Conservation (phyloP, 2,329 filamentous ascomycete species). For the Xylariaceae sp. region DNA sequence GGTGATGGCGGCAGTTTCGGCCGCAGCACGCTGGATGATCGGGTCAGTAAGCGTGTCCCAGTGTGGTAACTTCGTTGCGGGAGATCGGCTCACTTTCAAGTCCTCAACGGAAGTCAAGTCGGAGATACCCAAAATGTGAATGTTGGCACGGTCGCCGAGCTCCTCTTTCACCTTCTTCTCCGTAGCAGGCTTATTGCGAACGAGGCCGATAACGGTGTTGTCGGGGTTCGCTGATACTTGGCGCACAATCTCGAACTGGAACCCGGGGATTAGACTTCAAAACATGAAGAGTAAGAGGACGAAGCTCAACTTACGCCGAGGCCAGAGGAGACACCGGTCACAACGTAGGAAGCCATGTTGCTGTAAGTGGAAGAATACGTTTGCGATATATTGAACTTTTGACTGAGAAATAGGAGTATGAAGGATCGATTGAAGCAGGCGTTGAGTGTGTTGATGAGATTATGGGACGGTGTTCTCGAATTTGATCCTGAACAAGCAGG, state of each 20-base stretch:
- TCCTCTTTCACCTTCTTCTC: conserved; percentile 3
- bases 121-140: not conserved
- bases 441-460: not conserved
- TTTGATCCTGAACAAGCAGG: too few relatives aligned
- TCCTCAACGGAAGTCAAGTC: not conserved
- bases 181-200: not conserved
- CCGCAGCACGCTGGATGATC: not conserved
- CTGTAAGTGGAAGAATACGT: not conserved
- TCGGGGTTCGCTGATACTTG: not conserved
- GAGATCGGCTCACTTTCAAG: not conserved
- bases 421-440: not conserved
- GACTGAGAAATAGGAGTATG: not conserved
- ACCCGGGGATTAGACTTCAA: not conserved
- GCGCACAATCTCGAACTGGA: conserved; percentile 6
- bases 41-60: not conserved
- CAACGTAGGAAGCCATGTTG: conserved; percentile 10
- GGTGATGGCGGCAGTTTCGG: not conserved
- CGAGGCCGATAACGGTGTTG: conserved; percentile 7
- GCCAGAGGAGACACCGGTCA: conserved; percentile 16
- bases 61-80: not conserved
- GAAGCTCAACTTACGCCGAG: conserved; percentile 4
- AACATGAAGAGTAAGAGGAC: not conserved
- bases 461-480: too few relatives aligned
- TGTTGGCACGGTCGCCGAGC: not conserved
- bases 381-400: not conserved